phyloP scores from a whole-genome alignment of 1,284 basidiomycete species.

The Coniferiporia sulphurascens region DNA sequence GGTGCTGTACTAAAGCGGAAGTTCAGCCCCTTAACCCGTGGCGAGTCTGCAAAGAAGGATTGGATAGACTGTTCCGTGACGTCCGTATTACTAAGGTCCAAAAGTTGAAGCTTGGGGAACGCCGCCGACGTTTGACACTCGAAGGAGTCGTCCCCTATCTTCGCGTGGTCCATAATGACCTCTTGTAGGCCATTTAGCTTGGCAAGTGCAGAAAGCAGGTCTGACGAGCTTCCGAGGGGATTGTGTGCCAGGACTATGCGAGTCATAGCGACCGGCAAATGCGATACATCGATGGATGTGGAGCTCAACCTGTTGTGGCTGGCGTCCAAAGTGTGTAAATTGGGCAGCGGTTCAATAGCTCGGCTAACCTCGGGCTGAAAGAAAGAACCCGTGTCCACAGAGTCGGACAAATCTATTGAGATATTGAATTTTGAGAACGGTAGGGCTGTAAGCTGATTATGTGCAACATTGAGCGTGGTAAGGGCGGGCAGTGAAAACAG shows the following conservation, averaged over 20 bases:
- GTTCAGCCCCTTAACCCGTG: constrained; percentile 43
- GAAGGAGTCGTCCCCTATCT: constrained; percentile 57
- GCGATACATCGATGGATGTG: constrained; percentile 36
- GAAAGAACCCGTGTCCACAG: constrained; percentile 43
- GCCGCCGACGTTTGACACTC: constrained; percentile 29
- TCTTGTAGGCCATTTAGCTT: constrained; percentile 51
- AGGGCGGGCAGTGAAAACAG: constrained; percentile 66
- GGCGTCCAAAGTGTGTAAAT: constrained; percentile 51
- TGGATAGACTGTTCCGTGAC: constrained; percentile 43
- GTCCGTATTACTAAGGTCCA: constrained; percentile 64
- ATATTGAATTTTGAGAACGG: constrained; percentile 56
- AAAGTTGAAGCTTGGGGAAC: constrained; percentile 48
- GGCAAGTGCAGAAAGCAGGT: constrained; percentile 45
- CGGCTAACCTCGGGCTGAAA: constrained; percentile 58
- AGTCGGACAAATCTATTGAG: constrained; percentile 8
- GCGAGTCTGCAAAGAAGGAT: constrained; percentile 35
- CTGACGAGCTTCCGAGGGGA: constrained; percentile 31
- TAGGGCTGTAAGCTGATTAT: constrained; percentile 57
- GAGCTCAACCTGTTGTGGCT: constrained; percentile 61
- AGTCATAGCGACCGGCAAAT: constrained; percentile 28
- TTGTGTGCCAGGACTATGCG: constrained; percentile 38
- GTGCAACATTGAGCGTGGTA: constrained; percentile 59
- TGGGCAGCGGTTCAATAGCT: constrained; percentile 57
- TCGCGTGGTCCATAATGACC: constrained; percentile 48
- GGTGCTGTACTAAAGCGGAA: constrained; percentile 51